Percentiles rank a stretch among this genome's conserved stretches.
Conservation (phyloP, 1,284 basidiomycete species). For the Naganishia sp. region DNA sequence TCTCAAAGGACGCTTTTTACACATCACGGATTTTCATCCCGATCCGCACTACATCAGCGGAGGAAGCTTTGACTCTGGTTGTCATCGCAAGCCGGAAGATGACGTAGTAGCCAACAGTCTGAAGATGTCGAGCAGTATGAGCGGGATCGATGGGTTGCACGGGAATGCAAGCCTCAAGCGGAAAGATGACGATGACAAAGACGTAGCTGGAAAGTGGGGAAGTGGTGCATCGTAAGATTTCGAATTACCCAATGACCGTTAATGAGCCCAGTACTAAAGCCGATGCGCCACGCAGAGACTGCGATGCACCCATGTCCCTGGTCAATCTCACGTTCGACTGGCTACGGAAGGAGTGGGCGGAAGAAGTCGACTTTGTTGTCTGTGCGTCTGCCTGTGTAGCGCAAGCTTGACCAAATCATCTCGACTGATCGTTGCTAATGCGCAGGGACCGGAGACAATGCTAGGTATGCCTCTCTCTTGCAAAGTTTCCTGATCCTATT, state of each 20-base stretch:
- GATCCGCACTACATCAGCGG: conserved; percentile 51
- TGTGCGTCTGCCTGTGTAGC: conserved; percentile 58
- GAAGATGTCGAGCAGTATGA: conserved; percentile 27
- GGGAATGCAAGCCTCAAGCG: conserved; percentile 10
- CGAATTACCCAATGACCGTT: background rate
- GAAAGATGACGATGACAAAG: conserved; percentile 27
- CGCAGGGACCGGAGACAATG: conserved; percentile 87
- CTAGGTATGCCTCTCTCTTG: conserved; percentile 60
- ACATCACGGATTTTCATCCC: conserved; percentile 55
- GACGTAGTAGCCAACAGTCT: conserved; percentile 29
- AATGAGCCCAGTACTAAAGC: background rate
- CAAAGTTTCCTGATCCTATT: background rate
- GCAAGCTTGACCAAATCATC: background rate
- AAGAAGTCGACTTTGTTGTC: conserved; percentile 85
- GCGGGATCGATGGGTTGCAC: conserved; percentile 21
- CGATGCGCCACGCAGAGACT: conserved; percentile 62
- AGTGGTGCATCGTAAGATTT: conserved; percentile 47
- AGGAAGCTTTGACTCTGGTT: conserved; percentile 47
- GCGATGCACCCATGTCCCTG: conserved; percentile 77
- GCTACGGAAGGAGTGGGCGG: conserved; percentile 74
- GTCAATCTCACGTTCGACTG: conserved; percentile 80
- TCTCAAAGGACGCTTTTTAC: conserved; percentile 50
- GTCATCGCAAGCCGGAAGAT: conserved; percentile 42
- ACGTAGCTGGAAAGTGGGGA: conserved; percentile 48
- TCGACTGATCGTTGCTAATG: conserved; percentile 26